Percentiles rank a stretch among this genome's conserved stretches.
Conservation (phyloP, 73 alveolate genomes). For the Durusdinium trenchii region DNA sequence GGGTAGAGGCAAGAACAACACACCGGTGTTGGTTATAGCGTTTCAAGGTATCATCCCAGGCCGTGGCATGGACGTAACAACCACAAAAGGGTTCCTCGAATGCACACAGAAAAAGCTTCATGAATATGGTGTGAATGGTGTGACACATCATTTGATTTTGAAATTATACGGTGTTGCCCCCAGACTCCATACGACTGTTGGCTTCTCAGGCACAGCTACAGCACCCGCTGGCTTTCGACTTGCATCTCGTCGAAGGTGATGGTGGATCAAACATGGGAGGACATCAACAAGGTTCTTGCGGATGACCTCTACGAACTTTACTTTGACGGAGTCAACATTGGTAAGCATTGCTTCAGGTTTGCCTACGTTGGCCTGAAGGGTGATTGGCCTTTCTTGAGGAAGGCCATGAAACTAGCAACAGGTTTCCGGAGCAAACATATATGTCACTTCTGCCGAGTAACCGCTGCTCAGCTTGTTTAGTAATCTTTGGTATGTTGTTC, state of each 20-base stretch:
- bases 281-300: neutral
- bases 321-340: neutral
- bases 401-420: too few species aligned
- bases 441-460: too few species aligned
- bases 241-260: neutral
- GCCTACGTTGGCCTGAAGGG: too few species aligned
- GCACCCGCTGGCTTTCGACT: neutral
- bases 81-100: neutral
- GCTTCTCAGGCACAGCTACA: conserved; percentile 10
- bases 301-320: neutral
- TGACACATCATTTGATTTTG: too few species aligned
- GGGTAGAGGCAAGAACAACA: neutral
- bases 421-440: too few species aligned
- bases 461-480: too few species aligned
- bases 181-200: too few species aligned
- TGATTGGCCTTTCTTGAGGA: too few species aligned
- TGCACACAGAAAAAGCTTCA: neutral
- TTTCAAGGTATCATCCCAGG: neutral
- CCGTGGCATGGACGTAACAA: neutral
- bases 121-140: neutral
- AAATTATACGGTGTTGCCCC: too few species aligned
- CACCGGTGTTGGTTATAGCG: neutral
- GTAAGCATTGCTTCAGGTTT: too few species aligned
- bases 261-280: neutral
- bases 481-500: too few species aligned